Conservation (phyloP, 169 alveolate genomes). For the Amoebophrya sp. region DNA sequence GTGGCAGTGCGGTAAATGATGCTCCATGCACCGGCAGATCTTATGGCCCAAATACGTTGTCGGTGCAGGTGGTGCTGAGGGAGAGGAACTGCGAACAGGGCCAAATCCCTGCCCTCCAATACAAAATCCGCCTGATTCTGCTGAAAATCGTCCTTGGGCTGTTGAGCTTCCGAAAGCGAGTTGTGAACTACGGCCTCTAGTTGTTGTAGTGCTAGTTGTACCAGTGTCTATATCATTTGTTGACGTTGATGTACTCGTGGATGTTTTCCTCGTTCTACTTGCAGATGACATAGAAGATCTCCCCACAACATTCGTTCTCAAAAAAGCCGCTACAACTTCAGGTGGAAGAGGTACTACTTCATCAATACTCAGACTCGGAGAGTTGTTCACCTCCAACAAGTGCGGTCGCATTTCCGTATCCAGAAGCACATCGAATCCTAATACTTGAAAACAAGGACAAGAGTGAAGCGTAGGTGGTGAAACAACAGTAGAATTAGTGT, state of each 20-base stretch:
- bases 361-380: neutral
- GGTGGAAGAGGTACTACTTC: neutral
- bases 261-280: too few relatives aligned
- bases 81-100: too few relatives aligned
- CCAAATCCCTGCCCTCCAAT: neutral
- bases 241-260: too few relatives aligned
- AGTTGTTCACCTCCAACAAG: conserved; percentile 1
- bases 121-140: too few relatives aligned
- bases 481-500: neutral
- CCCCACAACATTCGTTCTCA: too few relatives aligned
- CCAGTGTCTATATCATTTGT: neutral
- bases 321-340: too few relatives aligned
- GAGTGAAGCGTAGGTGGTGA: too few relatives aligned
- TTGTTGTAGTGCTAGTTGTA: neutral
- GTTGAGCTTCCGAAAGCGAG: too few relatives aligned
- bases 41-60: neutral
- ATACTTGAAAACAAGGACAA: neutral
- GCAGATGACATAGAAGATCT: too few relatives aligned
- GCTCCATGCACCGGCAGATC: conserved; percentile 18
- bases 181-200: too few relatives aligned
- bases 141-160: too few relatives aligned
- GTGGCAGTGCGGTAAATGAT: neutral
- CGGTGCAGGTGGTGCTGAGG: too few relatives aligned
- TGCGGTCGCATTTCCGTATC: neutral
- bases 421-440: neutral